phyloP scores from a whole-genome alignment of 257 asterid genomes.

The Cruciata laevipes region DNA sequence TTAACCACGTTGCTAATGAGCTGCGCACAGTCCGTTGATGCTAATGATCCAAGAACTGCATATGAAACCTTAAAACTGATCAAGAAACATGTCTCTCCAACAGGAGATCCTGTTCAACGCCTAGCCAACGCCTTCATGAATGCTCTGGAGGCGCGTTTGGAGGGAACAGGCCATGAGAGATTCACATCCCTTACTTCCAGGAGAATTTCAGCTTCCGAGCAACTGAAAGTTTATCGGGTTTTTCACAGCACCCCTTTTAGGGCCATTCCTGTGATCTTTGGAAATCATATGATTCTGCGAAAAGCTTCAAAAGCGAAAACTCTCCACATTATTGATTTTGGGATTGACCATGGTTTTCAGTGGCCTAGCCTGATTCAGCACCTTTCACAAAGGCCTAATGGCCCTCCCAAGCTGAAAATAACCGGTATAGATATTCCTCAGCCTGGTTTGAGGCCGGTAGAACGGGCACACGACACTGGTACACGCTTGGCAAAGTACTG shows the following conservation, averaged over 20 bases:
- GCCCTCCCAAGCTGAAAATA: conserved; percentile 21
- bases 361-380: conserved; percentile 21
- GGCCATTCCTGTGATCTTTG: conserved; percentile 6
- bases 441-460: conserved; percentile 18
- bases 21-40: conserved; percentile 14
- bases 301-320: conserved; percentile 8
- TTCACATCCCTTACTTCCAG: conserved; percentile 5
- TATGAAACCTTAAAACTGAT: conserved; percentile 12
- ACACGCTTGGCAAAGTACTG: conserved; percentile 20
- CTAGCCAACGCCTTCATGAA: conserved; percentile 7
- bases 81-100: conserved; percentile 14
- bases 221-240: conserved; percentile 11
- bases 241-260: conserved; percentile 9
- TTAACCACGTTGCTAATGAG: conserved; percentile 2
- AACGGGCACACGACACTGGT: conserved; percentile 12
- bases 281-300: conserved; percentile 13
- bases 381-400: conserved; percentile 16
- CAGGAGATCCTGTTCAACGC: conserved; percentile 17
- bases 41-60: conserved; percentile 10
- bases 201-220: conserved; percentile 5
- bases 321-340: conserved; percentile 22
- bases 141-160: conserved; percentile 20
- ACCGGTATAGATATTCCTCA: conserved; percentile 22
- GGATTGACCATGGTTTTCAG: conserved; percentile 18
- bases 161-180: conserved; percentile 10